Base-by-base conservation (phyloP, 176 grass and related monocot species). In the Hordeum marinum region DNA sequence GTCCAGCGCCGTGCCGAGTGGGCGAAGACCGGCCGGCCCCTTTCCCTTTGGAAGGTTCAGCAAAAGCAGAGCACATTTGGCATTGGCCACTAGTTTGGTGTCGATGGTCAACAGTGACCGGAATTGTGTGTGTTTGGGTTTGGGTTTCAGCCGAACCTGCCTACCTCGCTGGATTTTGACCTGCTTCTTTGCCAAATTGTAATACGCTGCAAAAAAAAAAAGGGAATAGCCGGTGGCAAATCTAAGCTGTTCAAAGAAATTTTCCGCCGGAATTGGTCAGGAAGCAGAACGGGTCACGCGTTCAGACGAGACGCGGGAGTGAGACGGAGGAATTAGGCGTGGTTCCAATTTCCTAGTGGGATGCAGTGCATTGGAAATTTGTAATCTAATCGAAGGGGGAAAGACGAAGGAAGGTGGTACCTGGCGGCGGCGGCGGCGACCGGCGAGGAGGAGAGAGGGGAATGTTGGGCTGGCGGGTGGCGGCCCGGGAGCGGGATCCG, bases 401-500 rank as follows among this genome's bases (percentile, higher is more conserved):
- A 6, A 43, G 41, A 46, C 65, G 11, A 20, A 75, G 4, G 39
- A 1, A 1, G 0, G 9, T 24, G 6, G 12, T 50, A 90, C 88
- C 89, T 87, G n/a, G n/a, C n/a, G n/a, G n/a, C n/a, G n/a, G n/a
- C n/a, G 39, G 50, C 13, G 45, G 72, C 23, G 69, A 21, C 36
- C 4, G 88, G 50, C n/a, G 82, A 68, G 1, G 83, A 68, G 9
- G 81, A 55, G 61, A 6, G 48, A 62, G 65, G 84, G 7, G 66
- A 91, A 84, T 63, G 48, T 52, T 18, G 69, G 25, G 88, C 85
- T 40, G 90, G 85, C 17, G 82, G 79, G 87, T 93, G 93, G 68
- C 85, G 72, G 15, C 95, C 93, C 32, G 88, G 87, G 45, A 90
- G 85, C 37, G 95, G 95, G 61, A 98, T 94, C 78, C 82, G 77